Base-by-base conservation (phyloP, 2,329 filamentous ascomycete species). In the Xylariales sp. region DNA sequence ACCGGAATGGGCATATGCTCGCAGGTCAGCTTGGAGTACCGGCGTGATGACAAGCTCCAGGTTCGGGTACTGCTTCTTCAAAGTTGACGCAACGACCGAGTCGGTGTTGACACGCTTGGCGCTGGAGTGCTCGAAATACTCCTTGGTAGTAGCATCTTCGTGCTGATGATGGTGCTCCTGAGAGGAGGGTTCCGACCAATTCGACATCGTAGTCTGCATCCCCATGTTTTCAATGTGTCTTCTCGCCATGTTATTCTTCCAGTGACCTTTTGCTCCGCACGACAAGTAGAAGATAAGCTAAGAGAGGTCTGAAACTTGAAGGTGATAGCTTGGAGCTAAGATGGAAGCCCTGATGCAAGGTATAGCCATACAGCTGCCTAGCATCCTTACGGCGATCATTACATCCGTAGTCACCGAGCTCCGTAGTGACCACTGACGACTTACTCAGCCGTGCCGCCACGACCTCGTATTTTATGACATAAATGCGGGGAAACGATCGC, bases 51-150 rank as follows among this genome's bases (percentile, higher is more conserved):
- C 59, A 9, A 73, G 57, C 24, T 66, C 50, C 11, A 70, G 62
- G 16, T 60, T 45, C 3, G 70, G 69, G 42, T 74, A 73, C 37
- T 70, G 59, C 24, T 58, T 50, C 36, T 60, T 63, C 19, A 75
- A 58, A 1, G 66, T 52, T 11, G 54, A 48, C 25, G 64, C 57
- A 43, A 75, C 60, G 33, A 71, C 49, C 3, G 60, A 52, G 45
- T 73, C 65, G 3, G 70, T 73, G 53, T 65, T 64, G 53, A 66
- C 47, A 33, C 68, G 63, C 33, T 56, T 54, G 16, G 53, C 70
- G 14, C 55, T 56, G 3, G 64, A 63, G 53, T 75, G 68, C 6
- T 60, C 46, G 47, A 70, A 68, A 52, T 59, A 69, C 5, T 50
- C 37, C 19, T 49, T 42, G 10, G 57, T 57, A 3, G 53, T 49